phyloP scores from a whole-genome alignment of 768 basidiomycete species.

The Daedaleopsis sinensis region DNA sequence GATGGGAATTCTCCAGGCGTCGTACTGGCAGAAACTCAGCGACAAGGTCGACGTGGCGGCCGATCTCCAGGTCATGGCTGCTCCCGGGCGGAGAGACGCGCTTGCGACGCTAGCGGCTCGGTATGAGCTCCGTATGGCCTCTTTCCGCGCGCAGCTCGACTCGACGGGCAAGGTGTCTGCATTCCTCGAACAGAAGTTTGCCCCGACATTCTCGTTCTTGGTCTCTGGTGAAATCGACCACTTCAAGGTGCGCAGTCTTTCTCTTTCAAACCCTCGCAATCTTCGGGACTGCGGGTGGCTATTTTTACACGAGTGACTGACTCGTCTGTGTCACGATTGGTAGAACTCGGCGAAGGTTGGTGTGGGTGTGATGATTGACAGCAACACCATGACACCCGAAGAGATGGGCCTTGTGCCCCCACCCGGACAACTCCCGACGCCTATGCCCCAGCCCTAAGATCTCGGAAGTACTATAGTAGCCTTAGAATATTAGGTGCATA shows the following conservation, averaged over 20 bases:
- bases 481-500: constrained; percentile 22
- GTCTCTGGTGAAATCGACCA: constrained; percentile 98
- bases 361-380: constrained; percentile 98
- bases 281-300: too few relatives aligned
- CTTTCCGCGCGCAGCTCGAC: constrained; percentile 94
- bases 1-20: constrained; percentile 82
- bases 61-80: constrained; percentile 82
- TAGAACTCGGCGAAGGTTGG: constrained; percentile 95
- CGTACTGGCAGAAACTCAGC: constrained; percentile 95
- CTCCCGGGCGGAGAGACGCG: constrained; percentile 83
- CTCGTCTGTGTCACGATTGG: neutral
- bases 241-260: constrained; percentile 70
- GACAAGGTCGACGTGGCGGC: constrained; percentile 98
- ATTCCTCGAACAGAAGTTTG: constrained; percentile 93
- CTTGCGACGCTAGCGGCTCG: constrained; percentile 94
- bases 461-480: constrained; percentile 16
- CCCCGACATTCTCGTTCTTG: constrained; percentile 92
- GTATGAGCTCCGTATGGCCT: constrained; percentile 92
- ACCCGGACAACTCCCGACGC: constrained; percentile 23
- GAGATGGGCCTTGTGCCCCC: constrained; percentile 60
- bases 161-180: constrained; percentile 95
- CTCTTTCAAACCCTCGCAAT: neutral
- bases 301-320: neutral
- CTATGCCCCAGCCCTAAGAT: constrained; percentile 19
- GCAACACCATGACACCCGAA: constrained; percentile 76